Conservation (phyloP, 164 flowering plant species). For the Cinnamomum micranthum region DNA sequence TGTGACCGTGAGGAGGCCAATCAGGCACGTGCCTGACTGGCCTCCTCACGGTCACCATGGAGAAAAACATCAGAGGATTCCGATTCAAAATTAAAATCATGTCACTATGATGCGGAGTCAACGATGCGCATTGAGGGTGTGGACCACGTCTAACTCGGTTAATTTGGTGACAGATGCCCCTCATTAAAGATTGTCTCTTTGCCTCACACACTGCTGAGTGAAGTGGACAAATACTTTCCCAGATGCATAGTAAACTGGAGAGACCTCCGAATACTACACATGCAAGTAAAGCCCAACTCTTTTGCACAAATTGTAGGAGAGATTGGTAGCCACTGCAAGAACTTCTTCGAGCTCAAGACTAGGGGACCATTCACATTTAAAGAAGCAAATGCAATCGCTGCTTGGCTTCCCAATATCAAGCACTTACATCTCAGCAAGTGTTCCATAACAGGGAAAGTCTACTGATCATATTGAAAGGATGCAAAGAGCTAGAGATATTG, state of each 20-base stretch:
- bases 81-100: no score
- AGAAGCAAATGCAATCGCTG: no score
- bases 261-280: background rate
- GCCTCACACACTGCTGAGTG: no score
- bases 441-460: constrained; percentile 2
- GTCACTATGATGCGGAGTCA: no score
- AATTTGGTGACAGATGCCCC: no score
- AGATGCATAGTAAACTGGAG: background rate
- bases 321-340: constrained; percentile 6
- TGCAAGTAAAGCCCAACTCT: background rate
- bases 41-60: no score
- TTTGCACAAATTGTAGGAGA: background rate
- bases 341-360: constrained; percentile 6
- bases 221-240: background rate
- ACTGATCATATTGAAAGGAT: constrained; percentile 15
- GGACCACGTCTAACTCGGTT: no score
- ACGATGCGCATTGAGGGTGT: no score
- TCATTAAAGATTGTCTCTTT: no score
- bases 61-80: no score
- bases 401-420: constrained; percentile 3
- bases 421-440: constrained; percentile 1
- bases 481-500: constrained; percentile 11
- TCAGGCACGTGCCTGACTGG: no score
- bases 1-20: no score
- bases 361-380: background rate